These are phyloP conservation scores for Coemansia sp. DNA, from an alignment of 192 early-diverging fungal species.

Conservation along the genomic window DNA sequence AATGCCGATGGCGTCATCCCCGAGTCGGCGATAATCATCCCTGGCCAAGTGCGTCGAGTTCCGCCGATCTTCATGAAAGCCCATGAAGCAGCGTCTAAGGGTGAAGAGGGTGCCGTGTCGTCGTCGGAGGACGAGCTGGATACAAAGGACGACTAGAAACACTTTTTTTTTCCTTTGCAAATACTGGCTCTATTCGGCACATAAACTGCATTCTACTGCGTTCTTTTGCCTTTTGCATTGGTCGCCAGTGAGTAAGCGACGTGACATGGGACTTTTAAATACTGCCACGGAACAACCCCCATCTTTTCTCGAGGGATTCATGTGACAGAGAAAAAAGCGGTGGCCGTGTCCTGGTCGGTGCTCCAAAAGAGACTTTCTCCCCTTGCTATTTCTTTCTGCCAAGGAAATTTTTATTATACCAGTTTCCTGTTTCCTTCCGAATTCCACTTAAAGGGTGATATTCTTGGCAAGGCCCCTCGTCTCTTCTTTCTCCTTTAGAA, in stretches of 20 bases:
- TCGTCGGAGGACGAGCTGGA: slow-evolving; percentile 40
- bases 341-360: no score
- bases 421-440: not conserved
- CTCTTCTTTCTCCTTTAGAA: not conserved
- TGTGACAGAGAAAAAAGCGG: no score
- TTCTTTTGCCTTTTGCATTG: no score
- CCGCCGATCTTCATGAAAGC: not conserved
- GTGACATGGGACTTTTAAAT: no score
- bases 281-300: no score
- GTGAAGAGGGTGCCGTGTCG: slow-evolving; percentile 15
- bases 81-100: not conserved
- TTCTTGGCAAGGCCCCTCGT: no score
- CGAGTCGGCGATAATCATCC: slow-evolving; percentile 44
- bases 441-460: not conserved
- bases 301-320: no score
- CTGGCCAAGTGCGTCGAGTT: slow-evolving; percentile 17
- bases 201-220: no score
- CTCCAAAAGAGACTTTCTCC: no score
- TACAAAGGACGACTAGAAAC: slow-evolving; percentile 25
- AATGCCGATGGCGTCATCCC: slow-evolving; percentile 51
- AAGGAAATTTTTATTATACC: not conserved
- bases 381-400: not conserved
- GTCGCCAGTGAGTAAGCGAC: no score
- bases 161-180: not conserved
- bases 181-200: no score